Conservation (phyloP, 352 stramenopile species). For the Globisporangium spinosum region DNA sequence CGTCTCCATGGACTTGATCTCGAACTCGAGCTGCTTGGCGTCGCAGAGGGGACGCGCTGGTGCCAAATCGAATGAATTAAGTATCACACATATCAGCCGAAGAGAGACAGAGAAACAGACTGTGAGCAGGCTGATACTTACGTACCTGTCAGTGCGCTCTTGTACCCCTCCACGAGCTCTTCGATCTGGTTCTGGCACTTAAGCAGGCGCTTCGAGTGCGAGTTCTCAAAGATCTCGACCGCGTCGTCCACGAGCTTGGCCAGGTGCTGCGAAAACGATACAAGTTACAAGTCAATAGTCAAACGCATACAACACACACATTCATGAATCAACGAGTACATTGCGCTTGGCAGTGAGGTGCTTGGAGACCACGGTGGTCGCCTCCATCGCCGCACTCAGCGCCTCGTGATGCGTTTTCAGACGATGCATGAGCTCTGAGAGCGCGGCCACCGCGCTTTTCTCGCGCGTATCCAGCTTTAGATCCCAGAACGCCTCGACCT, state of each 20-base stretch:
- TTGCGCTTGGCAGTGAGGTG: slow-evolving; percentile 22
- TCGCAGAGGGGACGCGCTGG: slow-evolving; percentile 32
- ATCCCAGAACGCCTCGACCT: slow-evolving; percentile 21
- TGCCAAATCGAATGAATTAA: not conserved
- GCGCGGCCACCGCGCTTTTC: slow-evolving; percentile 5
- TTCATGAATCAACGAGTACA: slow-evolving; percentile 2
- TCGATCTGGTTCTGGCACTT: slow-evolving; percentile 31
- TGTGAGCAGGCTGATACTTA: not conserved
- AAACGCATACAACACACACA: not conserved
- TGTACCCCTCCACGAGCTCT: slow-evolving; percentile 29
- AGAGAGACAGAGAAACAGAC: not conserved
- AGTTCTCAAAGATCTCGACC: slow-evolving; percentile 33
- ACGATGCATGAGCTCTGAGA: slow-evolving; percentile 4
- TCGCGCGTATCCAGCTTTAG: slow-evolving; percentile 16
- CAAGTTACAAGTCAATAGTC: not conserved
- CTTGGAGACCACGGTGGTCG: slow-evolving; percentile 15
- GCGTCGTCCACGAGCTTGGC: slow-evolving; percentile 34
- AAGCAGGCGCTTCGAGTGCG: slow-evolving; percentile 28
- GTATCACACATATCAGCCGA: not conserved
- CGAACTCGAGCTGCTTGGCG: slow-evolving; percentile 35
- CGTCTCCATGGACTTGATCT: slow-evolving; percentile 40
- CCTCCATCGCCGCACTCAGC: not conserved
- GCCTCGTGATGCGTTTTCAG: slow-evolving; percentile 15
- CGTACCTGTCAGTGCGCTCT: slow-evolving; percentile 25
- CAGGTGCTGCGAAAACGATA: slow-evolving; percentile 23